A percentile compares a stretch with the other conserved stretches of the same genome.
These are phyloP conservation scores for Candida broadrunensis DNA, from an alignment of 805 yeast genomes.

Conservation along the genomic window DNA sequence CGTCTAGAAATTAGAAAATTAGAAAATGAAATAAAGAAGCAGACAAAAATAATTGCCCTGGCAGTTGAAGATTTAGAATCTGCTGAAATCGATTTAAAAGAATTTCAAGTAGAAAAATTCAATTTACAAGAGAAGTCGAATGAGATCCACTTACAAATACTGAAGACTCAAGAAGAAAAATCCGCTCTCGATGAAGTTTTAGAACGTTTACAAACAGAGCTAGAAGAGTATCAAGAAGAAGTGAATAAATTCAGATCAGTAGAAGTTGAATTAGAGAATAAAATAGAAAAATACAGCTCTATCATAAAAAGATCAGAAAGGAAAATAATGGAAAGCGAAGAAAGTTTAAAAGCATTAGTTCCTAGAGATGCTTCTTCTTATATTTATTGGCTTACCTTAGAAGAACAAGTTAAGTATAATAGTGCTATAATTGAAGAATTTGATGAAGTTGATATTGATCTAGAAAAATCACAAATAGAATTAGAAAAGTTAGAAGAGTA, in stretches of 20 bases:
- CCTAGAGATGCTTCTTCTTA: conserved; percentile 54
- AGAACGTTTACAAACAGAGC: conserved; percentile 26
- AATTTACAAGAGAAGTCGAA: conserved; percentile 28
- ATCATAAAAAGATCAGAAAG: conserved; percentile 35
- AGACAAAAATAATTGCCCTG: conserved; percentile 43
- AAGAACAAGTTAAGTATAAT: conserved; percentile 33
- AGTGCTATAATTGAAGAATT: conserved; percentile 40
- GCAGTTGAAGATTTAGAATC: conserved; percentile 44
- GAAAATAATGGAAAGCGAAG: conserved; percentile 35
- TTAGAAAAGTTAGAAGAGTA: conserved; percentile 54
- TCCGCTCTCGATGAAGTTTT: conserved; percentile 40
- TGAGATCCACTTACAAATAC: conserved; percentile 24
- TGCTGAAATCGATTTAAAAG: conserved; percentile 21
- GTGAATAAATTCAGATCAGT: conserved; percentile 58
- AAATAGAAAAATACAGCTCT: conserved; percentile 54
- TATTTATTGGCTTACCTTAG: conserved; percentile 47
- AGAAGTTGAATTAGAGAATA: conserved; percentile 65
- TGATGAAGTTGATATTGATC: conserved; percentile 51
- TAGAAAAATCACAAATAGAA: conserved; percentile 47
- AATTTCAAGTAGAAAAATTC: conserved; percentile 15
- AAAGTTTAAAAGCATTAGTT: conserved; percentile 41
- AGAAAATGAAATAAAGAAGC: conserved; percentile 60
- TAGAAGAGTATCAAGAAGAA: conserved; percentile 38
- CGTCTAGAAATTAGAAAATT: conserved; percentile 56
- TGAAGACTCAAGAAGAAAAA: conserved; percentile 30